A percentile compares a stretch with the other conserved stretches of the same genome.
Evolutionary conservation across 1,284 basidiomycete genomes (phyloP).

Genomic region (Neonothopanus nambi): DNA sequence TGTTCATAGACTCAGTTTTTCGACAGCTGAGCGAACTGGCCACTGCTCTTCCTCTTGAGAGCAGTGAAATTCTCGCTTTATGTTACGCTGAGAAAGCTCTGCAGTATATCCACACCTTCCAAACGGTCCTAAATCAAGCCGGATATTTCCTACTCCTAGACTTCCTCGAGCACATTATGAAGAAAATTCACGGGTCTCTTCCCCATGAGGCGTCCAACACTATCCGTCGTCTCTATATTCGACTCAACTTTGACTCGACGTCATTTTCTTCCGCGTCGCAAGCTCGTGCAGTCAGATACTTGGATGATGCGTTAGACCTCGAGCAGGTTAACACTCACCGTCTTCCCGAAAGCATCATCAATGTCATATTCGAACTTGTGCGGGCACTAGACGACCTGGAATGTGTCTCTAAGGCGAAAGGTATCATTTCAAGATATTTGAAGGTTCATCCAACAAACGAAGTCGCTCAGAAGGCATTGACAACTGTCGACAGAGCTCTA

Average conservation of each 20-base stretch:
- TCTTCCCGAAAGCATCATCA: constrained; percentile 32
- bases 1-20: constrained; percentile 2
- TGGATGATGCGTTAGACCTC: constrained; percentile 33
- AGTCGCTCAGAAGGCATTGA: constrained; percentile 28
- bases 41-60: not conserved
- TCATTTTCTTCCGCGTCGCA: constrained; percentile 22
- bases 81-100: constrained; percentile 18
- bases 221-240: constrained; percentile 35
- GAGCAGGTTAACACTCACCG: constrained; percentile 13
- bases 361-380: constrained; percentile 31
- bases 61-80: not conserved
- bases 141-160: constrained; percentile 31
- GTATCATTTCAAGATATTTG: constrained; percentile 27
- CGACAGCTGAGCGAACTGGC: constrained; percentile 1
- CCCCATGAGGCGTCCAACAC: constrained; percentile 39
- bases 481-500: constrained; percentile 21
- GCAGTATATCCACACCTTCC: constrained; percentile 25
- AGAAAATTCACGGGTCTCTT: constrained; percentile 2
- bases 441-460: constrained; percentile 24
- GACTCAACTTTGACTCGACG: constrained; percentile 2
- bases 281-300: constrained; percentile 24
- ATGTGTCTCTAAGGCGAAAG: constrained; percentile 30
- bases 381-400: constrained; percentile 27
- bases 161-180: constrained; percentile 26
- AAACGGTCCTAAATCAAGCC: constrained; percentile 28